Base-by-base conservation (phyloP, 176 grass and related monocot species). In the Phoenix roebelenii region DNA sequence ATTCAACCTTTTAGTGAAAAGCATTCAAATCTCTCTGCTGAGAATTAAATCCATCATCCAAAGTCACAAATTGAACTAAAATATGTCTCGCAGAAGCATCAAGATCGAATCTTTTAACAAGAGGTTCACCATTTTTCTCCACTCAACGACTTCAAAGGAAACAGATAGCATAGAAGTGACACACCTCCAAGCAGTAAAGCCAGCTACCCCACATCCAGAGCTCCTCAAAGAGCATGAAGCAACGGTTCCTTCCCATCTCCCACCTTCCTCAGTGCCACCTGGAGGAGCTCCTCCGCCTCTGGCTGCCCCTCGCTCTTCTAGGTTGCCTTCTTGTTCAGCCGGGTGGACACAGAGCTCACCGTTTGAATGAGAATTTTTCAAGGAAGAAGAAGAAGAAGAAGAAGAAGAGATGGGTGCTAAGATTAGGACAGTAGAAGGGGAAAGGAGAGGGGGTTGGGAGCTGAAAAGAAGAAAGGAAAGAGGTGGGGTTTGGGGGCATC, bases 171-270 rank as follows among this genome's bases (percentile, higher is more conserved):
- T 9, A 35, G 1, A 35, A 35, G 25, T 35, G 32, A 35, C 74
- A 15, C 53, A 98, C 93, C 79, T 92, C 93, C 12, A 98, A 82
- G 65, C 93, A 98, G 65, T 89, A 87, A 17, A 92, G 81, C 93
- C 87, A 98, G 7, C 25, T 76, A 54, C 92, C 93, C 25, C 73
- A 66, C 69, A 83, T 89, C 72, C 87, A 82, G 59, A 98, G 81
- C 67, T 98, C 87, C 77, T 98, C 93, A 7, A 92, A 98, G 20
- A 98, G 81, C 58, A 89, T 76, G 73, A 92, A 98, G 67, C 87
- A 98, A 55, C 23, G 73, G 74, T 56, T 98, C 87, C 69, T 92
- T 92, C 18, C 87, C 81, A 5, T 78, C 84, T 5, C 24, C 59
- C 3, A 70, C 80, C 68, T 67, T 85, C 53, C 76, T 68, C 22